Conservation (phyloP, 2,329 filamentous ascomycete genomes). For the Fusarium nanum region DNA sequence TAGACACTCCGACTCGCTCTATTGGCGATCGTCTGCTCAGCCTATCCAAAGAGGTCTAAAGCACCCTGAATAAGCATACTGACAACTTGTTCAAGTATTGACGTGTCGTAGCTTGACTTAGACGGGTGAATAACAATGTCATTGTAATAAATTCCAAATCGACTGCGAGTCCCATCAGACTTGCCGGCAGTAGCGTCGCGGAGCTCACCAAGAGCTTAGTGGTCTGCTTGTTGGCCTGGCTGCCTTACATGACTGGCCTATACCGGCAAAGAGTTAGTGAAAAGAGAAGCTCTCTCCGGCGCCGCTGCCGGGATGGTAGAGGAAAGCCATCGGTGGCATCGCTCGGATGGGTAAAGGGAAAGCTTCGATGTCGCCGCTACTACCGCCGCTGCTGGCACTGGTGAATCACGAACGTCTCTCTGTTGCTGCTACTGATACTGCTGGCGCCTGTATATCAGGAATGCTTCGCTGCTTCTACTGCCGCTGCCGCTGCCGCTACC, state of each 20-base stretch:
- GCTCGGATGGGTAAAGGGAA: too few relatives aligned
- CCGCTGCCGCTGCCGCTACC: too few relatives aligned
- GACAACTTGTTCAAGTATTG: accelerated
- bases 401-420: too few relatives aligned
- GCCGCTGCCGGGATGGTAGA: too few relatives aligned
- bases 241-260: not conserved
- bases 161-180: not conserved
- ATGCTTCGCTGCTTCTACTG: too few relatives aligned
- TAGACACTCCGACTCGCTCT: not conserved
- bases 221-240: not conserved
- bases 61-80: not conserved
- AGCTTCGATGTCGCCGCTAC: too few relatives aligned
- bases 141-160: not conserved
- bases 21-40: not conserved
- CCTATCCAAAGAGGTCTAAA: not conserved
- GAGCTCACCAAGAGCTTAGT: accelerated
- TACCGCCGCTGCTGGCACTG: too few relatives aligned
- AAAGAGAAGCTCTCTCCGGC: too few relatives aligned
- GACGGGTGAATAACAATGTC: not conserved
- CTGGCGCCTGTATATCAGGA: too few relatives aligned
- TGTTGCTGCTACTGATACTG: too few relatives aligned
- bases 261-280: too few relatives aligned
- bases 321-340: too few relatives aligned
- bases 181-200: accelerated
- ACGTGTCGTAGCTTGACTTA: not conserved